Conservation (phyloP, 2,329 filamentous ascomycete genomes). For the Xylaria sp. region DNA sequence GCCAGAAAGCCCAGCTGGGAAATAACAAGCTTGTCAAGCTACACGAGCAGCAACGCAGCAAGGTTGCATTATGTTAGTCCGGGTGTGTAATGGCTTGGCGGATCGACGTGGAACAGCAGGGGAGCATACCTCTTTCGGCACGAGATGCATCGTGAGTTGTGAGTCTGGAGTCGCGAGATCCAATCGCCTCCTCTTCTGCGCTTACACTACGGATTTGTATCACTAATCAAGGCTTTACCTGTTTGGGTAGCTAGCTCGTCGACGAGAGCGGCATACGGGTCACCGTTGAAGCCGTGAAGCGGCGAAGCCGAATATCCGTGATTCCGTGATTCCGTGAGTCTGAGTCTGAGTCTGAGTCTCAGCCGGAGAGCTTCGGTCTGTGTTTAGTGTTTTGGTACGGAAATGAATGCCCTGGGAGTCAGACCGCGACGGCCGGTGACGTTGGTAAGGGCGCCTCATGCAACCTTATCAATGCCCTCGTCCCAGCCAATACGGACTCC, state of each 20-base stretch:
- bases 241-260: too few relatives aligned
- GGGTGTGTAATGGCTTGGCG: not conserved
- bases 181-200: too few relatives aligned
- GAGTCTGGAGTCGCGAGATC: not conserved
- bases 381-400: too few relatives aligned
- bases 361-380: too few relatives aligned
- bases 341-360: too few relatives aligned
- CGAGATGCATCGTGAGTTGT: slow-evolving; percentile 29
- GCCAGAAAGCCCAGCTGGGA: slow-evolving; percentile 83
- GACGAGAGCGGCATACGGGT: too few relatives aligned
- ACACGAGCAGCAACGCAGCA: slow-evolving; percentile 1
- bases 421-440: not conserved
- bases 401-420: too few relatives aligned
- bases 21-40: slow-evolving; percentile 96
- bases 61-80: not conserved
- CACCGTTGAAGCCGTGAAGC: too few relatives aligned
- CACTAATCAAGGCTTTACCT: too few relatives aligned
- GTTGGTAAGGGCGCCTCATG: not conserved
- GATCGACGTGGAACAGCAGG: not conserved
- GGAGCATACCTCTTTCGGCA: slow-evolving; percentile 33
- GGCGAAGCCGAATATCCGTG: too few relatives aligned
- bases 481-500: not conserved
- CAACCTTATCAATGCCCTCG: not conserved
- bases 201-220: too few relatives aligned
- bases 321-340: too few relatives aligned